These are phyloP conservation scores for Pleurotus tuber-regium DNA, from an alignment of 768 basidiomycete species.

Conservation along the genomic window DNA sequence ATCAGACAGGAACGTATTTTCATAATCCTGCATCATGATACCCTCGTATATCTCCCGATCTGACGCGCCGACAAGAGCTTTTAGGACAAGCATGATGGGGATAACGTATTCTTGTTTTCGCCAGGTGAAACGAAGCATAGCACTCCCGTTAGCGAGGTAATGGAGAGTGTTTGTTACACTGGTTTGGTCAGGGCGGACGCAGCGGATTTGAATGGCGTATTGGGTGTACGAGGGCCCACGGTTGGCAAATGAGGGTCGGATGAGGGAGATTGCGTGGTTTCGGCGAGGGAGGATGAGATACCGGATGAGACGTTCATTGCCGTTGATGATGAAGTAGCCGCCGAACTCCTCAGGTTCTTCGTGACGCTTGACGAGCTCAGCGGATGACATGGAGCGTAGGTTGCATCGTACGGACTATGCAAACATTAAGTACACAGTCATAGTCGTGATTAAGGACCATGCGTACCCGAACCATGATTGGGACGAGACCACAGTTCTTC, in stretches of 20 bases:
- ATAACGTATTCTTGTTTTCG: constrained; percentile 98
- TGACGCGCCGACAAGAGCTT: constrained; percentile 86
- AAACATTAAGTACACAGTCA: too few species aligned
- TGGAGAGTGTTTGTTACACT: constrained; percentile 95
- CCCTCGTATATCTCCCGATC: constrained; percentile 98
- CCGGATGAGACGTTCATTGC: constrained; percentile 97
- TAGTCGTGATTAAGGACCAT: too few species aligned
- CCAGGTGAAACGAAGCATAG: constrained; percentile 97
- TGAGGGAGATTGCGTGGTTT: constrained; percentile 91
- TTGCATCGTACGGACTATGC: constrained; percentile 88
- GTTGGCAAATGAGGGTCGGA: constrained; percentile 87
- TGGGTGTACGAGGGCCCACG: constrained; percentile 95
- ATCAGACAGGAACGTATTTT: constrained; percentile 96
- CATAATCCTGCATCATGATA: constrained; percentile 94
- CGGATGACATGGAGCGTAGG: constrained; percentile 78
- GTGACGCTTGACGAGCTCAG: constrained; percentile 82
- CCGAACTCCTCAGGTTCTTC: constrained; percentile 99
- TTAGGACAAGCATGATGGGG: constrained; percentile 94
- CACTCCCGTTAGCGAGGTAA: constrained; percentile 93
- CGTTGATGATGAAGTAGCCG: constrained; percentile 98
- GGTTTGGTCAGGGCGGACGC: constrained; percentile 90
- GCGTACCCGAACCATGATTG: constrained; percentile 95
- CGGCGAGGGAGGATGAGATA: constrained; percentile 95
- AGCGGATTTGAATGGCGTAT: constrained; percentile 93
- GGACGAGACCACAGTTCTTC: constrained; percentile 89